Evolutionary conservation across 2,329 filamentous ascomycete species (phyloP), one percentile per base, ranked within the genome.

Genomic region (Aspergillus sp.): DNA sequence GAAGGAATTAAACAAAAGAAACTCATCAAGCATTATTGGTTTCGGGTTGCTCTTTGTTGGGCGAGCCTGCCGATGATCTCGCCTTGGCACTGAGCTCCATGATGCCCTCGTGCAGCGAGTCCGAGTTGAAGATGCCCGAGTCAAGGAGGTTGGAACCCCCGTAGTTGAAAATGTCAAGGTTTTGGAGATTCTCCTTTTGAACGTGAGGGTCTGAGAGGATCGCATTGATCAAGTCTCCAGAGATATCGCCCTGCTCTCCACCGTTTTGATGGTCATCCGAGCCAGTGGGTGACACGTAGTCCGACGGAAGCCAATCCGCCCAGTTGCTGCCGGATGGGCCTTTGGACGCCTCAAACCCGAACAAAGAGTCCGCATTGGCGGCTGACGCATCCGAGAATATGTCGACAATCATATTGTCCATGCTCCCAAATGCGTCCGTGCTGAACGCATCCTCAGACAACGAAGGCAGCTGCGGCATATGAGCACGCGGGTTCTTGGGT

Each of bases 381-480:
- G 56, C 54, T 36, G 58, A 63, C n/a, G 49, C 56, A 17, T 72
- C 68, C 2, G 59, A 61, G 36, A 74, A 71, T 21, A 74, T 73
- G 50, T 72, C 67, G 38, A 71, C 62, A 10, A 73, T 63, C 58
- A 72, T 68, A 21, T 64, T 66, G 50, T 73, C 67, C 38, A 73
- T 63, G 5, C 60, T 58, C 32, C 63, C 60, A 47, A 70, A 68
- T 16, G 55, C 58, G 32, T 60, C 62, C 10, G 64, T 53, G 13
- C 59, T 56, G 29, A 71, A 64, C 17, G 55, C 59, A 23, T 61
- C 56, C 16, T 63, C 55, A 4, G 62, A 55, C 31, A 70, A 45
- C 9, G 57, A 41, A 7, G 63, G 49, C 10, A 63, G 47, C 20
- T 55, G 58, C 31, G 61, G 49, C 20, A 54, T 38, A n/a, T 58